Evolutionary conservation across 345 rosid species (phyloP).

Genomic region (Hirschfeldia incana): DNA sequence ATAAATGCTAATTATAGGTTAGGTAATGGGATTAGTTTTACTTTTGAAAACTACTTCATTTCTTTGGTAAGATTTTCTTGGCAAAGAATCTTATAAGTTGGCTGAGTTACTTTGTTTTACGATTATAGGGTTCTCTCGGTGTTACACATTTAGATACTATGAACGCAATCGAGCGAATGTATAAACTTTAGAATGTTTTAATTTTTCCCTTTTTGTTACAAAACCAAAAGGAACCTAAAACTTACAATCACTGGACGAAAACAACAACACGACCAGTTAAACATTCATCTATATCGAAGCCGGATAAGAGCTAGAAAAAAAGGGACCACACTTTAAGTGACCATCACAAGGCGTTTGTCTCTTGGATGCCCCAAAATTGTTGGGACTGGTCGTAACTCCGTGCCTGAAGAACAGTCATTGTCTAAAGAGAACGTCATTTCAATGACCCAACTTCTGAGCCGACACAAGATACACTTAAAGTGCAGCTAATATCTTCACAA

Average conservation of each 20-base stretch:
- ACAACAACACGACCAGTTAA: not conserved
- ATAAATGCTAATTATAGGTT: not conserved
- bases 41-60: slow-evolving; percentile 17
- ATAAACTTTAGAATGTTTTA: not conserved
- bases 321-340: slow-evolving; percentile 27
- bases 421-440: slow-evolving; percentile 30
- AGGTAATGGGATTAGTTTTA: slow-evolving; percentile 12
- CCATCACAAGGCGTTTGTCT: slow-evolving; percentile 34
- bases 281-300: slow-evolving; percentile 3
- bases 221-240: not conserved
- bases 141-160: slow-evolving; percentile 2
- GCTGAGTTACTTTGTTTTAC: slow-evolving; percentile 15
- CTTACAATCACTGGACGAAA: not conserved
- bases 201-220: not conserved
- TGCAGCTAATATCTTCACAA: slow-evolving; percentile 4
- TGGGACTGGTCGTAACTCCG: slow-evolving; percentile 25
- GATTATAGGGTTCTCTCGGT: not conserved
- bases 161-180: not conserved
- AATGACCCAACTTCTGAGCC: slow-evolving; percentile 28
- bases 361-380: slow-evolving; percentile 27
- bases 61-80: slow-evolving; percentile 27
- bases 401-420: slow-evolving; percentile 27
- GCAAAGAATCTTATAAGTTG: slow-evolving; percentile 28
- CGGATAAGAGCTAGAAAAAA: slow-evolving; percentile 16
- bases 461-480: slow-evolving; percentile 33